These are phyloP conservation scores for Termitomyces sp. DNA, from an alignment of 768 basidiomycete genomes.

Conservation along the genomic window DNA sequence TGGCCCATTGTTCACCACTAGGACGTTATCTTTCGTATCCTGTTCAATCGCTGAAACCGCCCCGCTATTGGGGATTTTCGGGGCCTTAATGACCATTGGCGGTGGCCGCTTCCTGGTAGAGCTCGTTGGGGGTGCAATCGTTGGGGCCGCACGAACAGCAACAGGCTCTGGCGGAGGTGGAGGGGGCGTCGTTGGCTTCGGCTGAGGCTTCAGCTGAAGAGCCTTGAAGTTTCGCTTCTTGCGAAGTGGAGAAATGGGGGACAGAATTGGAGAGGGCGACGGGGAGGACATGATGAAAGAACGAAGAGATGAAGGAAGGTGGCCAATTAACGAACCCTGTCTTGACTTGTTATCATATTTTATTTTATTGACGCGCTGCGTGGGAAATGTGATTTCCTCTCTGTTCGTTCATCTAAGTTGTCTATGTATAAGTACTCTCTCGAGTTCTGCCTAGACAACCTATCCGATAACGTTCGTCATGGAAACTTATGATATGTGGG, in stretches of 20 bases:
- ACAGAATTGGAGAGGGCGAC: constrained; percentile 13
- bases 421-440: no score
- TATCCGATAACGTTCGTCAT: constrained; percentile 8
- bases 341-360: constrained; percentile 10
- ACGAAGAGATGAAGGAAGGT: constrained; percentile 4
- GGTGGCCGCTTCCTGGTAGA: constrained; percentile 70
- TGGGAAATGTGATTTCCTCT: constrained; percentile 8
- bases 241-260: constrained; percentile 52
- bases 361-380: constrained; percentile 19
- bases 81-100: constrained; percentile 78
- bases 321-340: constrained; percentile 10
- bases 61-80: constrained; percentile 52
- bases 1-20: constrained; percentile 44
- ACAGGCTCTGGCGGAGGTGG: constrained; percentile 40
- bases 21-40: constrained; percentile 36
- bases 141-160: constrained; percentile 49
- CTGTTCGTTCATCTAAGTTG: not conserved
- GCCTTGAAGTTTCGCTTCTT: constrained; percentile 93
- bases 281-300: constrained; percentile 11
- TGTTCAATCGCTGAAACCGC: constrained; percentile 41
- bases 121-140: constrained; percentile 33
- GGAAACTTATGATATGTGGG: constrained; percentile 5
- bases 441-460: no score
- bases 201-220: constrained; percentile 66
- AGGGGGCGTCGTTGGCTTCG: constrained; percentile 35